These are phyloP conservation scores for Huntiella omanensis DNA, from an alignment of 2,329 filamentous ascomycete species.

Conservation along the genomic window DNA sequence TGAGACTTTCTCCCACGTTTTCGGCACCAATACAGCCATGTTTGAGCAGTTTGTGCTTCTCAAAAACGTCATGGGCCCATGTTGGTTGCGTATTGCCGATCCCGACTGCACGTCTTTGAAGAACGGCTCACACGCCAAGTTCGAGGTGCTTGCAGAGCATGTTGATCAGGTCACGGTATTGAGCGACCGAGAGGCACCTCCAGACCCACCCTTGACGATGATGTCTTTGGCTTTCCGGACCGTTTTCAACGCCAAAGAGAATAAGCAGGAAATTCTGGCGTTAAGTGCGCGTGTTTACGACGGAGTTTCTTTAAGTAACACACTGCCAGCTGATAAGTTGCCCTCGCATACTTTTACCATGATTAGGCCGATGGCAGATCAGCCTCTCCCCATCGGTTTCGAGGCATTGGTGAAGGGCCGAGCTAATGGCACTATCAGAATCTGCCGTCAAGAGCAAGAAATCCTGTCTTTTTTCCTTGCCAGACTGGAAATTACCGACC, in stretches of 20 bases:
- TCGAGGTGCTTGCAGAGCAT: slow-evolving; percentile 67
- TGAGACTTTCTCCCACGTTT: slow-evolving; percentile 84
- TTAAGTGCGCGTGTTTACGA: slow-evolving; percentile 88
- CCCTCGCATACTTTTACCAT: slow-evolving; percentile 83
- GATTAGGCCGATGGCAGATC: slow-evolving; percentile 54
- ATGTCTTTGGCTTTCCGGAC: slow-evolving; percentile 89
- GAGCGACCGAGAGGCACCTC: slow-evolving; percentile 60
- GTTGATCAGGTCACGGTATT: slow-evolving; percentile 57
- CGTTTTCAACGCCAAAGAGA: slow-evolving; percentile 72
- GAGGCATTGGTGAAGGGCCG: slow-evolving; percentile 55
- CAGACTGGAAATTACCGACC: slow-evolving; percentile 71
- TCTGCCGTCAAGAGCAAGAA: slow-evolving; percentile 69
- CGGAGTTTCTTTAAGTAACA: slow-evolving; percentile 70
- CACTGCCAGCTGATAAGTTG: slow-evolving; percentile 71
- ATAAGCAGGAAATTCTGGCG: slow-evolving; percentile 88
- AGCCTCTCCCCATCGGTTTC: slow-evolving; percentile 70
- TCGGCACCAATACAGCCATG: slow-evolving; percentile 78
- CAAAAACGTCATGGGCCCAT: slow-evolving; percentile 98
- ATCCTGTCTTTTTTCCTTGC: slow-evolving; percentile 79
- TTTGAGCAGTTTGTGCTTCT: slow-evolving; percentile 98
- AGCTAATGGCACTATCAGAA: slow-evolving; percentile 56
- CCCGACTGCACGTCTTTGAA: slow-evolving; percentile 70
- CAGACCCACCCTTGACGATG: slow-evolving; percentile 75
- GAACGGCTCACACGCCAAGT: slow-evolving; percentile 92
- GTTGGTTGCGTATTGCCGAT: slow-evolving; percentile 82